Percentiles rank a stretch among this genome's conserved stretches.
phyloP scores from a whole-genome alignment of 441 rosid genomes.

The Theobroma grandiflorum region DNA sequence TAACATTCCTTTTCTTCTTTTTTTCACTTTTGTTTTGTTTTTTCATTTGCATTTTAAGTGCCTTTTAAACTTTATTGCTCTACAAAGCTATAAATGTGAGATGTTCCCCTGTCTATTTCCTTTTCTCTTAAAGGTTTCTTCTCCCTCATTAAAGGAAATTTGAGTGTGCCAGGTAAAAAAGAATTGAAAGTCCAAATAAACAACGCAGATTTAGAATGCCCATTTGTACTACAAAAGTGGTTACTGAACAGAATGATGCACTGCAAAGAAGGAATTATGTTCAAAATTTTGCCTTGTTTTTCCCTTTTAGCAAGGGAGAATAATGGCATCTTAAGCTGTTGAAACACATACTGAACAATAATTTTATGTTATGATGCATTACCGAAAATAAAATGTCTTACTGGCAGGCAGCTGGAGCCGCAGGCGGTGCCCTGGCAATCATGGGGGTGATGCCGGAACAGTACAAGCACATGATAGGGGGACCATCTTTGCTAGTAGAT shows the following conservation, averaged over 20 bases:
- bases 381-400: conserved; percentile 5
- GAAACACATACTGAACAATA: not conserved
- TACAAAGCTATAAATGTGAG: not conserved
- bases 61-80: not conserved
- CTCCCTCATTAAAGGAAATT: not conserved
- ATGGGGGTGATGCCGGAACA: conserved; percentile 73
- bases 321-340: conserved; percentile 14
- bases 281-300: not conserved
- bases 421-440: conserved; percentile 74
- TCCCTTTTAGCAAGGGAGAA: not conserved
- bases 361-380: not conserved
- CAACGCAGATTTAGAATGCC: not conserved
- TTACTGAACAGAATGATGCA: not conserved
- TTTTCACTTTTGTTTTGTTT: not conserved
- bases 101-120: not conserved
- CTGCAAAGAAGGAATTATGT: not conserved
- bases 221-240: not conserved
- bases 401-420: conserved; percentile 86
- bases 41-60: not conserved
- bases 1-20: not conserved
- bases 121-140: not conserved
- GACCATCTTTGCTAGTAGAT: conserved; percentile 68
- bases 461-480: conserved; percentile 68
- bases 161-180: not conserved
- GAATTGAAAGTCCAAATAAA: not conserved